Base-by-base conservation (phyloP, 768 basidiomycete genomes). In the Pulveroboletus sp. region DNA sequence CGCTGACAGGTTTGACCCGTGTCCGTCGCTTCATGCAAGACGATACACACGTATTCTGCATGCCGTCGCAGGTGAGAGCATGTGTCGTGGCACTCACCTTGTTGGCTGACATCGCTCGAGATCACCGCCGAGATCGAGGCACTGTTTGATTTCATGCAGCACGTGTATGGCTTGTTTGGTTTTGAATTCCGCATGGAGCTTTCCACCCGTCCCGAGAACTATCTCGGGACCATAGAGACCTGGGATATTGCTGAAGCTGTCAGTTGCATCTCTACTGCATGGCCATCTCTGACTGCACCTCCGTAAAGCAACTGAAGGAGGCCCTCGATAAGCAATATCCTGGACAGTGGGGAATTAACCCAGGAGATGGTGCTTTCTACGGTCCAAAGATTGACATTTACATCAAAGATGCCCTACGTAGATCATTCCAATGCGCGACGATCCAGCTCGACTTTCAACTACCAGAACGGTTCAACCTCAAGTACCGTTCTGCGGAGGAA, bases 401-500 rank as follows among this genome's bases (percentile, higher is more conserved):
- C 52, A 88, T 98, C 65, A 81, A 83, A 24, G 96, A 99, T 61
- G 94, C 96, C 0, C 76, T 98, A 21, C 82, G 78, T 33, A 84
- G 96, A 40, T 91, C 92, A 21, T 95, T 93, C 83, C 96, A 99
- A 69, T 98, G 95, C 62, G 96, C 93, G 36, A 98, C 96, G 2
- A 97, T 98, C 69, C 90, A 98, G 71, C 88, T 99, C 51, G 95
- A 98, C 73, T 99, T 97, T 82, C 93, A 99, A 69, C 81, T 99
- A 1, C 96, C 96, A 9, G 86, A 96, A 62, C 86, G 92, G 37
- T 98, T 98, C 79, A 88, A 96, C 69, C 79, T 98, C 57, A 87
- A 87, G 64, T 98, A 93, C 73, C 88, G 92, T 35, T 77, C 84
- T 1, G 78, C 85, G 24, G 86, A 86, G 46, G 76, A 81, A 31